These are phyloP conservation scores for Puccinia coronata DNA, from an alignment of 1,284 basidiomycete species.

Conservation along the genomic window DNA sequence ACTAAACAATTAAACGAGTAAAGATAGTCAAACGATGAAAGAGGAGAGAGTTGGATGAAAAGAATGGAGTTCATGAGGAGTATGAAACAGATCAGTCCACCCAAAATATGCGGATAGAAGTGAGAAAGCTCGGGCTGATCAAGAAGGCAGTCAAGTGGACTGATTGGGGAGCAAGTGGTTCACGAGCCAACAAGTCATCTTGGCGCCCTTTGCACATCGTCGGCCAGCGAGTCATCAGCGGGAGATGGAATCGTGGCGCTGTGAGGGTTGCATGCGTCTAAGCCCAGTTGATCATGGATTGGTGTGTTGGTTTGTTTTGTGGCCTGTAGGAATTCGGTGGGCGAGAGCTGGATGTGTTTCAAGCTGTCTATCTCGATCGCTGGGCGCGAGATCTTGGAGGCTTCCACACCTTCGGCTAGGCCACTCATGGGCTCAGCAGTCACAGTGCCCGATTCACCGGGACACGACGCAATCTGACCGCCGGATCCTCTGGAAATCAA, in stretches of 20 bases:
- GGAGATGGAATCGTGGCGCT: not conserved
- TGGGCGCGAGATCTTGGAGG: not conserved
- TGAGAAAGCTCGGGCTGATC: not conserved
- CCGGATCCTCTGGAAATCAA: not conserved
- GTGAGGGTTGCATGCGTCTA: too few relatives aligned
- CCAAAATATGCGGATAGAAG: not conserved
- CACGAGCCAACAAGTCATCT: not conserved
- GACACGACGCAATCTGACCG: too few relatives aligned
- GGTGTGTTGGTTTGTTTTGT: not conserved
- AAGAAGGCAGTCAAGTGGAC: not conserved
- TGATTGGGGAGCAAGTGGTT: not conserved
- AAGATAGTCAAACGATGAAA: too few relatives aligned
- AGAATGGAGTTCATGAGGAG: too few relatives aligned
- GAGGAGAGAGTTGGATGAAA: too few relatives aligned
- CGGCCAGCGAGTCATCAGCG: not conserved
- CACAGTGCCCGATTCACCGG: not conserved
- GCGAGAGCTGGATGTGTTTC: slow-evolving; percentile 5
- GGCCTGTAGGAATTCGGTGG: slow-evolving; percentile 3
- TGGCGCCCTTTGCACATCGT: not conserved
- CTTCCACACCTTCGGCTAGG: not conserved
- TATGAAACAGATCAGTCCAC: too few relatives aligned
- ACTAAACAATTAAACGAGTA: too few relatives aligned
- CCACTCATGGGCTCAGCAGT: not conserved
- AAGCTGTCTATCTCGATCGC: not conserved
- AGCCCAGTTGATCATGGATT: too few relatives aligned